Evolutionary conservation across 2,329 filamentous ascomycete genomes (phyloP).

Genomic region (Fusarium algeriense): DNA sequence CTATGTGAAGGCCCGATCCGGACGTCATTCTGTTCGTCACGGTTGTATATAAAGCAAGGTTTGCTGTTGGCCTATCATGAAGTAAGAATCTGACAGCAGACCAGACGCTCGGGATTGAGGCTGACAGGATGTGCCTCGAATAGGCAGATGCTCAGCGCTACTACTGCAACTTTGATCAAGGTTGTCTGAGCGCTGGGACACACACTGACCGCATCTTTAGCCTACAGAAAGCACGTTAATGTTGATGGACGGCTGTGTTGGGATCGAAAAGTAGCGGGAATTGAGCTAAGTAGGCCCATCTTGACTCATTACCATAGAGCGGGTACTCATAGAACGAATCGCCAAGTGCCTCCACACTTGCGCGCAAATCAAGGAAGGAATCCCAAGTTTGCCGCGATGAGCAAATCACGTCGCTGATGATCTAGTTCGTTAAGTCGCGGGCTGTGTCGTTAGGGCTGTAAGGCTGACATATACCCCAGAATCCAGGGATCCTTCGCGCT

Average conservation of each 20-base stretch:
- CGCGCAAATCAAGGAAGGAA: conserved; percentile 18
- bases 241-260: conserved; percentile 8
- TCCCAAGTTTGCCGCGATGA: conserved; percentile 12
- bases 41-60: conserved; percentile 20
- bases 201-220: conserved; percentile 25
- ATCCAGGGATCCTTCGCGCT: conserved; percentile 37
- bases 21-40: conserved; percentile 30
- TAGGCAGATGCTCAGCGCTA: conserved; percentile 28
- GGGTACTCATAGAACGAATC: conserved; percentile 20
- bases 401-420: conserved; percentile 28
- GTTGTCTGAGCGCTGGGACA: conserved; percentile 16
- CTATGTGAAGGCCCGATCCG: conserved; percentile 29
- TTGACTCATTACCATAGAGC: conserved; percentile 31
- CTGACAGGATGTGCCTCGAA: conserved; percentile 30
- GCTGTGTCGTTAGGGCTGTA: conserved; percentile 45
- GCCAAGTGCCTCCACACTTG: conserved; percentile 13
- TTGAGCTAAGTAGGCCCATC: conserved; percentile 21
- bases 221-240: conserved; percentile 9
- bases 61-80: conserved; percentile 26
- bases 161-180: conserved; percentile 23
- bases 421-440: conserved; percentile 12
- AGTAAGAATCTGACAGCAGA: conserved; percentile 43
- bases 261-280: conserved; percentile 27
- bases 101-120: conserved; percentile 38
- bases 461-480: conserved; percentile 46